Percentiles rank a stretch among this genome's conserved stretches.
phyloP scores from a whole-genome alignment of 108 stramenopile species.

The Halocafeteria seosinensis region DNA sequence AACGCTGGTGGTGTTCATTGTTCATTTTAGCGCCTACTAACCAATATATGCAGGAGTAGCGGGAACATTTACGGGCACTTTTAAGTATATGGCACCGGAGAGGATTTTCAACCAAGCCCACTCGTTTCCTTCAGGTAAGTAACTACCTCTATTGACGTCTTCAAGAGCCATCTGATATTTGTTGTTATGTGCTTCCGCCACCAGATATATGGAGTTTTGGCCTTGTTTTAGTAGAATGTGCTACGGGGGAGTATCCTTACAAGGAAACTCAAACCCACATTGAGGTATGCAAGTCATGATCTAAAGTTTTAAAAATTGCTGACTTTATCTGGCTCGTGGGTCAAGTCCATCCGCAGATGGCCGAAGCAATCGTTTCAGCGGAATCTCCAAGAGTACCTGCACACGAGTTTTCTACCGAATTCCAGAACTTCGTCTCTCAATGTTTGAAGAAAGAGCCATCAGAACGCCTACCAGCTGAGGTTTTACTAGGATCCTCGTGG shows the following conservation, averaged over 20 bases:
- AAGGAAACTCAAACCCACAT: background rate
- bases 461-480: background rate
- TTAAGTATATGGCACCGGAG: constrained; percentile 47
- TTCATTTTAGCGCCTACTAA: too few species aligned
- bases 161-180: too few species aligned
- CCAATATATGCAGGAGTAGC: too few species aligned
- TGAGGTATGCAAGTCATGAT: too few species aligned
- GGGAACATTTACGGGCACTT: constrained; percentile 41
- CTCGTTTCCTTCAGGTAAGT: constrained; percentile 8
- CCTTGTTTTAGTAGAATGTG: background rate
- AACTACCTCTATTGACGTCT: too few species aligned
- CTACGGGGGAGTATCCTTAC: background rate
- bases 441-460: background rate
- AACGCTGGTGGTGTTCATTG: too few species aligned
- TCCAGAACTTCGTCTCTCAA: background rate
- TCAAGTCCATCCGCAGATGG: background rate
- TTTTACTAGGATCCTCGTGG: background rate
- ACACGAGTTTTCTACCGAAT: background rate
- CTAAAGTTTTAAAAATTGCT: too few species aligned
- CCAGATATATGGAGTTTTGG: constrained; percentile 22
- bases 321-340: too few species aligned
- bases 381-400: background rate
- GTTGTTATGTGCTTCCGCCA: too few species aligned
- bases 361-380: background rate
- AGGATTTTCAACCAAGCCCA: constrained; percentile 38